phyloP scores from a whole-genome alignment of 192 early-diverging fungal genomes.

The Thamnidium elegans region DNA sequence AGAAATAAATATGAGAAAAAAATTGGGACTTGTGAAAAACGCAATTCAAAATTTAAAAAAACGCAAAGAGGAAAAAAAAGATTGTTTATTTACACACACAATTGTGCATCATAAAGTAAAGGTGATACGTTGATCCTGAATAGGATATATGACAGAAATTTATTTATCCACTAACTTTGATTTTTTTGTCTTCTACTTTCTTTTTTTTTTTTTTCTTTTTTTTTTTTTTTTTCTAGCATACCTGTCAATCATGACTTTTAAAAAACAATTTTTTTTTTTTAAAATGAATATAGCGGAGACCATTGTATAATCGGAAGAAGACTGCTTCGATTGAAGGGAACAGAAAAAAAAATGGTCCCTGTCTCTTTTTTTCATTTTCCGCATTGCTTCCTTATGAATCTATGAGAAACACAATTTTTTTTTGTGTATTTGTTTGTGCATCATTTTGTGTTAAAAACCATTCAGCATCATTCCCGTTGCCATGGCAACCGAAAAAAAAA shows the following conservation, averaged over 20 bases:
- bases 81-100: slow-evolving; percentile 6
- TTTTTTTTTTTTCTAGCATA: background rate
- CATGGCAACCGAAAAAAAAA: slow-evolving; percentile 2
- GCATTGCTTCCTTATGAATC: background rate
- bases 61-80: background rate
- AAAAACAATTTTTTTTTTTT: slow-evolving; percentile 11
- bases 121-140: slow-evolving; percentile 11
- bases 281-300: slow-evolving; percentile 1
- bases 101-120: background rate
- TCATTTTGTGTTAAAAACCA: background rate
- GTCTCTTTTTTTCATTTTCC: slow-evolving; percentile 16
- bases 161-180: background rate
- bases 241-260: background rate
- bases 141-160: slow-evolving; percentile 6
- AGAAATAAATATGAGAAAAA: slow-evolving; percentile 1
- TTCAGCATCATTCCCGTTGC: background rate
- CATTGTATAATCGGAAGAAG: background rate
- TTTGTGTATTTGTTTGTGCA: background rate
- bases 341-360: background rate
- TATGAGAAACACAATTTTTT: too few species aligned
- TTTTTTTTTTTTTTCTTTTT: background rate
- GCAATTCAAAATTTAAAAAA: slow-evolving; percentile 4
- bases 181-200: background rate
- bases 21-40: slow-evolving; percentile 21
- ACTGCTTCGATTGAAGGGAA: slow-evolving; percentile 11